These are phyloP conservation scores for Candida nitratophila DNA, from an alignment of 805 yeast species.

Conservation along the genomic window DNA sequence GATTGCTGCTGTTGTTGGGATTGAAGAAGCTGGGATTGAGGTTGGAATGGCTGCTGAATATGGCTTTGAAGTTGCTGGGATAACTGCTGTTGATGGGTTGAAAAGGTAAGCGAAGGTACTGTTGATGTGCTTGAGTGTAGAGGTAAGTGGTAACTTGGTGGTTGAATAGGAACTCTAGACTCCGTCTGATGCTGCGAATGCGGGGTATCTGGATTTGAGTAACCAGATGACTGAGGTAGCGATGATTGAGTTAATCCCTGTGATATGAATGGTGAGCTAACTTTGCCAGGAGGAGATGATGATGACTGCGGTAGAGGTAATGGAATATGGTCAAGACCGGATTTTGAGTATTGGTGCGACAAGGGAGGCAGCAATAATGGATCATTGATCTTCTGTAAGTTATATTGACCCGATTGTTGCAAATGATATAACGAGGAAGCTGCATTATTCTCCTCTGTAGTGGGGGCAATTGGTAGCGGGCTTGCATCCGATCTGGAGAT, in stretches of 20 bases:
- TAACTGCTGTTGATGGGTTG: neutral
- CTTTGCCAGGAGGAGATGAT: no score
- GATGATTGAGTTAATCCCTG: neutral
- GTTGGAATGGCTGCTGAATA: neutral
- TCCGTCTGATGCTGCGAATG: no score
- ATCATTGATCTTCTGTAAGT: neutral
- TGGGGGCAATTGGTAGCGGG: neutral
- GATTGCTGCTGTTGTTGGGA: neutral
- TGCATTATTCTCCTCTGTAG: slow-evolving; percentile 9
- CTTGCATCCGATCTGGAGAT: neutral
- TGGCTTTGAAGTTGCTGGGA: neutral
- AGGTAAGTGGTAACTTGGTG: no score
- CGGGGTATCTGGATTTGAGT: no score
- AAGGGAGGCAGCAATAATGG: slow-evolving; percentile 2
- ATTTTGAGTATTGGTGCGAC: slow-evolving; percentile 1
- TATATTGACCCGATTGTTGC: slow-evolving; percentile 5
- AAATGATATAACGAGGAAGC: slow-evolving; percentile 8
- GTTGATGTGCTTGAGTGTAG: neutral
- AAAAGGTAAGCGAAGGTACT: neutral
- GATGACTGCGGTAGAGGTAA: neutral
- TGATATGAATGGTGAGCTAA: neutral
- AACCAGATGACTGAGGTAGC: neutral
- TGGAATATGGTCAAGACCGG: neutral
- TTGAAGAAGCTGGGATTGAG: slow-evolving; percentile 1
- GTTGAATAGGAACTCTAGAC: no score